Conservation (phyloP, 2,329 filamentous ascomycete species). For the Aspergillus jensenii region DNA sequence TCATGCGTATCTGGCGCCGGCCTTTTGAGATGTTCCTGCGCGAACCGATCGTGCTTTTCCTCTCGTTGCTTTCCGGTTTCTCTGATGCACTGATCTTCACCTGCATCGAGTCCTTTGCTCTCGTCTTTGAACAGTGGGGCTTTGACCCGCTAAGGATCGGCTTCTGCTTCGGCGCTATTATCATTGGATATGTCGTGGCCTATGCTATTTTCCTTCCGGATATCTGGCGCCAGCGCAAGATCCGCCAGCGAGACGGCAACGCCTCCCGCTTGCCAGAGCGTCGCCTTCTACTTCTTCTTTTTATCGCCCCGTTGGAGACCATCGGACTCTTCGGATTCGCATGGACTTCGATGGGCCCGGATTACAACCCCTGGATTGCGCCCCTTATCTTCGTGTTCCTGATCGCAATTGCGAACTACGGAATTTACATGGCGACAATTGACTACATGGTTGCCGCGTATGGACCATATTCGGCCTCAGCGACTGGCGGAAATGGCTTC, state of each 20-base stretch:
- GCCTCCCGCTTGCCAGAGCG: slow-evolving; percentile 60
- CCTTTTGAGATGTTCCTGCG: slow-evolving; percentile 73
- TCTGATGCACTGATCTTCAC: slow-evolving; percentile 75
- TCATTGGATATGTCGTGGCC: slow-evolving; percentile 56
- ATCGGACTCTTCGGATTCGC: slow-evolving; percentile 71
- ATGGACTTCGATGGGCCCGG: slow-evolving; percentile 65
- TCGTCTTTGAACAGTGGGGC: slow-evolving; percentile 49
- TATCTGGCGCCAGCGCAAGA: slow-evolving; percentile 44
- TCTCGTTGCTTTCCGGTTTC: slow-evolving; percentile 72
- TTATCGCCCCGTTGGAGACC: slow-evolving; percentile 59
- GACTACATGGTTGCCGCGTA: slow-evolving; percentile 78
- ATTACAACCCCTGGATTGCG: slow-evolving; percentile 65
- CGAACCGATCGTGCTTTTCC: slow-evolving; percentile 70
- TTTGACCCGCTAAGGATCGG: slow-evolving; percentile 22
- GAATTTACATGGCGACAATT: slow-evolving; percentile 74
- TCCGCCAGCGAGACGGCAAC: slow-evolving; percentile 44
- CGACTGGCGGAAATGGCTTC: slow-evolving; percentile 74
- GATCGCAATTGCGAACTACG: slow-evolving; percentile 72
- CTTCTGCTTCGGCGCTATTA: slow-evolving; percentile 33
- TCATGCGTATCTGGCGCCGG: slow-evolving; percentile 54
- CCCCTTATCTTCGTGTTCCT: slow-evolving; percentile 64
- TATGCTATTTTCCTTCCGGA: slow-evolving; percentile 55
- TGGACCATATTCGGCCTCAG: slow-evolving; percentile 70
- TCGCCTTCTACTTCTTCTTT: slow-evolving; percentile 65
- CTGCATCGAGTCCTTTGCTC: slow-evolving; percentile 69